Evolutionary conservation across 768 basidiomycete species (phyloP).

Genomic region (Lentinula boryana): DNA sequence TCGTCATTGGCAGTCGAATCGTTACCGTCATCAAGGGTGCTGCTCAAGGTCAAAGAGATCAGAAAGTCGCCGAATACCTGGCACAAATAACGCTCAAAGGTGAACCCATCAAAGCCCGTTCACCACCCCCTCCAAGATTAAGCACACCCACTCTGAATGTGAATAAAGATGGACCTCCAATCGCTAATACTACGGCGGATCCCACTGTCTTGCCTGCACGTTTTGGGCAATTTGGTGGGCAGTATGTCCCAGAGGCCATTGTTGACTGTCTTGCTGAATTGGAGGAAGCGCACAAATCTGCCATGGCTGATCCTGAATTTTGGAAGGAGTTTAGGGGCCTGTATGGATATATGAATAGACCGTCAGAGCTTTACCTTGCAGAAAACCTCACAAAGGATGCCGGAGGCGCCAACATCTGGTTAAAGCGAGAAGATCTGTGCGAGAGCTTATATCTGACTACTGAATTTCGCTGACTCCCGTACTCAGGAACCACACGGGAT

Average conservation of each 20-base stretch:
- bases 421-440: constrained; percentile 91
- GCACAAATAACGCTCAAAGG: constrained; percentile 53
- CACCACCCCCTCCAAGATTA: constrained; percentile 17
- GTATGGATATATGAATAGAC: constrained; percentile 93
- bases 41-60: constrained; percentile 37
- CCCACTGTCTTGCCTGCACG: constrained; percentile 60
- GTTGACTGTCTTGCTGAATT: constrained; percentile 89
- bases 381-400: constrained; percentile 85
- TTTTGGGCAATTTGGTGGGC: constrained; percentile 95
- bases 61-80: constrained; percentile 69
- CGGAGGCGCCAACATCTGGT: constrained; percentile 94
- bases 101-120: constrained; percentile 27
- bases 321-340: constrained; percentile 86
- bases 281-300: constrained; percentile 84
- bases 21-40: constrained; percentile 75
- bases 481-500: constrained; percentile 90
- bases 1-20: constrained; percentile 88
- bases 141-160: constrained; percentile 24
- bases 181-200: constrained; percentile 25
- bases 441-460: constrained; percentile 17
- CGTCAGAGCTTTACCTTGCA: constrained; percentile 87
- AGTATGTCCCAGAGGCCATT: constrained; percentile 96
- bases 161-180: constrained; percentile 22
- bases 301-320: constrained; percentile 84
- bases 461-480: background rate